phyloP scores from a whole-genome alignment of 352 stramenopile genomes.

The Saprolegnia parasitica region DNA sequence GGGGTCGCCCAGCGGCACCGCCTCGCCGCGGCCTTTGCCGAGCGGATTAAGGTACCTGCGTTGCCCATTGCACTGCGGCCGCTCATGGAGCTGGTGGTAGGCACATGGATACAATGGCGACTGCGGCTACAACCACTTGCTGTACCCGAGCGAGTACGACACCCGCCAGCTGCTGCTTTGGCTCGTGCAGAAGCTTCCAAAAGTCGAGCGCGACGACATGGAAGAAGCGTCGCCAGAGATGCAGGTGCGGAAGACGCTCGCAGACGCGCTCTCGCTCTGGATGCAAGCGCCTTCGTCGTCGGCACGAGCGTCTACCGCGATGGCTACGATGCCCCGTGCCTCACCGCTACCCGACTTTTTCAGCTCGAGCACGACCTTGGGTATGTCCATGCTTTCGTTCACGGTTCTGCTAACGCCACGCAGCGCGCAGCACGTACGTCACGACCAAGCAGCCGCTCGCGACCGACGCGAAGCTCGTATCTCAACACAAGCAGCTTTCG shows the following conservation, averaged over 20 bases:
- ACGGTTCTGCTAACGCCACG: not conserved
- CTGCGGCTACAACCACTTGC: slow-evolving; percentile 85
- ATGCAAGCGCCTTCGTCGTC: not conserved
- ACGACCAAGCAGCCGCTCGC: slow-evolving; percentile 19
- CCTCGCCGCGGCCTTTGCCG: slow-evolving; percentile 63
- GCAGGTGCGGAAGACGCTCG: slow-evolving; percentile 5
- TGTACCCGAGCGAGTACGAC: slow-evolving; percentile 83
- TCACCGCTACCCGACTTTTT: slow-evolving; percentile 3
- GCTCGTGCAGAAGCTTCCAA: slow-evolving; percentile 71
- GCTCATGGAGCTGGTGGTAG: slow-evolving; percentile 33
- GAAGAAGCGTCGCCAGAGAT: slow-evolving; percentile 10
- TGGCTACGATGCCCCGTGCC: not conserved
- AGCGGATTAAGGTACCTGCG: slow-evolving; percentile 57
- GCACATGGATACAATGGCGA: slow-evolving; percentile 76
- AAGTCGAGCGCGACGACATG: slow-evolving; percentile 17
- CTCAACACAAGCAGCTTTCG: slow-evolving; percentile 8
- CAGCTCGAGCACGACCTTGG: not conserved
- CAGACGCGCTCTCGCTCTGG: not conserved
- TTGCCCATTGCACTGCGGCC: slow-evolving; percentile 16
- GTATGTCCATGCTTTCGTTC: not conserved
- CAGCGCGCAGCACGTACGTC: slow-evolving; percentile 14
- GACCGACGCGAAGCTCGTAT: slow-evolving; percentile 7
- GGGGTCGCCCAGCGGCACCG: slow-evolving; percentile 73
- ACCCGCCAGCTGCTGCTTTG: slow-evolving; percentile 75
- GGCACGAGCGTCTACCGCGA: not conserved